phyloP scores from a whole-genome alignment of 768 basidiomycete species.

The Hirschioporus abietinus region DNA sequence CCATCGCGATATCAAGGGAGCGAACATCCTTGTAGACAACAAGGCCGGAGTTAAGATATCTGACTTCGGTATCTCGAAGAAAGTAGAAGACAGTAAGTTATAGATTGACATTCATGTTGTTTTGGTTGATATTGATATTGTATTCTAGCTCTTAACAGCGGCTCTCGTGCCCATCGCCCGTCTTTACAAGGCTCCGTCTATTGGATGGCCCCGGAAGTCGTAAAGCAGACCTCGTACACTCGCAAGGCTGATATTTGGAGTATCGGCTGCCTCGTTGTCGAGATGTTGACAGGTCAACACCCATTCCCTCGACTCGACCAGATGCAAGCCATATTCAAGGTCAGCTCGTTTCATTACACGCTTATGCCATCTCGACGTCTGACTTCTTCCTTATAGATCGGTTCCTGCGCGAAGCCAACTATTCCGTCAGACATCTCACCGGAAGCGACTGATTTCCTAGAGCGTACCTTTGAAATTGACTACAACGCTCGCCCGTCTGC shows the following conservation, averaged over 20 bases:
- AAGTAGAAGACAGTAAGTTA: slow-evolving; percentile 88
- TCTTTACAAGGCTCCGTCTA: slow-evolving; percentile 97
- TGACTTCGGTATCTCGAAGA: slow-evolving; percentile 96
- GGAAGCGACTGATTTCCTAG: slow-evolving; percentile 84
- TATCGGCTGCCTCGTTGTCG: slow-evolving; percentile 89
- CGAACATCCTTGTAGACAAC: slow-evolving; percentile 97
- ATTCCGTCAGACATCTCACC: slow-evolving; percentile 89
- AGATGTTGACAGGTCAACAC: slow-evolving; percentile 95
- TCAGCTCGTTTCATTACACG: slow-evolving; percentile 23
- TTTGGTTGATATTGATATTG: slow-evolving; percentile 25
- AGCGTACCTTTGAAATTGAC: slow-evolving; percentile 81
- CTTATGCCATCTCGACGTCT: background rate
- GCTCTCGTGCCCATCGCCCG: slow-evolving; percentile 67
- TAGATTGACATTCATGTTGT: background rate
- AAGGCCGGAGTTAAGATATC: slow-evolving; percentile 97
- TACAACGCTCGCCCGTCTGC: slow-evolving; percentile 79
- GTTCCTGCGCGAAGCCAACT: slow-evolving; percentile 79
- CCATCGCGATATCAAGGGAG: slow-evolving; percentile 98
- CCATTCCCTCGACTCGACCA: slow-evolving; percentile 95
- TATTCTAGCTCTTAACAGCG: slow-evolving; percentile 40
- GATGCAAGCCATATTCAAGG: slow-evolving; percentile 99
- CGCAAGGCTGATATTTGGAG: slow-evolving; percentile 96
- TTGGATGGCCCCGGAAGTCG: slow-evolving; percentile 99
- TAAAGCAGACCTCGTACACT: slow-evolving; percentile 91
- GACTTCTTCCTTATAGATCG: slow-evolving; percentile 54